Conservation (phyloP, 192 early-diverging fungal genomes). For the Phycomyces nitens region DNA sequence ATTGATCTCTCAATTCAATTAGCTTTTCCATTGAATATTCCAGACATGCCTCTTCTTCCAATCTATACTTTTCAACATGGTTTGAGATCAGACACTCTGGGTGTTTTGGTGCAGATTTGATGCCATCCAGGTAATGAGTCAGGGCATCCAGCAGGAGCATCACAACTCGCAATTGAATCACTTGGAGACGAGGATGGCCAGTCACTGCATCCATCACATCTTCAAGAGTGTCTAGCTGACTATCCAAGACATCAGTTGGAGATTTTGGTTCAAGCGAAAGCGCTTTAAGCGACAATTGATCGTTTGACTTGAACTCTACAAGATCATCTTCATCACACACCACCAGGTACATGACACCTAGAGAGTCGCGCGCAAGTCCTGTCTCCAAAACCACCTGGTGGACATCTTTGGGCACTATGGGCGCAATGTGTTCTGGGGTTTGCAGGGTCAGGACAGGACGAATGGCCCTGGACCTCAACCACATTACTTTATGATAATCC, state of each 20-base stretch:
- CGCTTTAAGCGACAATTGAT: background rate
- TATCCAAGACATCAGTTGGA: background rate
- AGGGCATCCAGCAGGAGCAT: constrained; percentile 22
- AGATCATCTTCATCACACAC: constrained; percentile 35
- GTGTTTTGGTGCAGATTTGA: background rate
- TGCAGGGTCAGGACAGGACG: constrained; percentile 16
- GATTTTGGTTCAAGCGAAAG: background rate
- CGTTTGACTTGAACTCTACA: background rate
- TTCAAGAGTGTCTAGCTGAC: background rate
- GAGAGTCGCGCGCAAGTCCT: constrained; percentile 22
- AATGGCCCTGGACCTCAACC: constrained; percentile 26
- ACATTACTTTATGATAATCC: constrained; percentile 32
- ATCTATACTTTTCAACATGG: background rate
- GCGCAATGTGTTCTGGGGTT: constrained; percentile 2
- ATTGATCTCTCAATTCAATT: background rate
- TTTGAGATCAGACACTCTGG: background rate
- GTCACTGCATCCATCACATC: constrained; percentile 1
- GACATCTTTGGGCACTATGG: background rate
- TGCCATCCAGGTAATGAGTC: background rate
- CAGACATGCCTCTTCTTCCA: constrained; percentile 1
- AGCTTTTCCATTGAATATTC: background rate
- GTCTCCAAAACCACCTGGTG: background rate
- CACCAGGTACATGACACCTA: constrained; percentile 32
- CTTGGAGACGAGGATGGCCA: background rate
- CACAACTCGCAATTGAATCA: constrained; percentile 23